phyloP scores from a whole-genome alignment of 805 yeast genomes.

The Torulaspora quercuum region DNA sequence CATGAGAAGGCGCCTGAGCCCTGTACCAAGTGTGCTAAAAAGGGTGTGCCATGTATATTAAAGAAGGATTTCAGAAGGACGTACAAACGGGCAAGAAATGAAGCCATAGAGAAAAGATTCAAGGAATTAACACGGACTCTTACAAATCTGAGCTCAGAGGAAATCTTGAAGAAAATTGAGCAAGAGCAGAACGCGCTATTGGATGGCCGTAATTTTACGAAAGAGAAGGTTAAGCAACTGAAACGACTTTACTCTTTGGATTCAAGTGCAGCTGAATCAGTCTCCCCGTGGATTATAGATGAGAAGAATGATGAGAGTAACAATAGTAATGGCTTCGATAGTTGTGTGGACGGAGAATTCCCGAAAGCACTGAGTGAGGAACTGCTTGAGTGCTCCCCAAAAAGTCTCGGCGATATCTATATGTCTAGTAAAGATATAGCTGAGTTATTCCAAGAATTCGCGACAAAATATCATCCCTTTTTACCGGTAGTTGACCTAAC shows the following conservation, averaged over 20 bases:
- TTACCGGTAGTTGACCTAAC: conserved; percentile 82
- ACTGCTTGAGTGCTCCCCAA: conserved; percentile 55
- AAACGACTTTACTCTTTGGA: conserved; percentile 4
- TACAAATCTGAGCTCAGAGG: conserved; percentile 32
- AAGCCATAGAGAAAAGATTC: conserved; percentile 78
- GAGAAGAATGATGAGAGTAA: background rate
- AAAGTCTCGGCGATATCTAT: conserved; percentile 65
- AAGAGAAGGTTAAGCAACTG: conserved; percentile 27
- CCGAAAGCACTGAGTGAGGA: conserved; percentile 32
- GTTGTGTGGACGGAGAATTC: background rate
- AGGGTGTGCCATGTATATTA: conserved; percentile 65
- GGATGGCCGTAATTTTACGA: conserved; percentile 33
- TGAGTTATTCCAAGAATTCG: conserved; percentile 64
- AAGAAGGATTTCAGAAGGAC: conserved; percentile 85
- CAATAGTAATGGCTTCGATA: background rate
- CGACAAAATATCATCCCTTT: conserved; percentile 73
- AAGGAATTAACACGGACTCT: conserved; percentile 61
- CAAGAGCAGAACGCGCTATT: conserved; percentile 27
- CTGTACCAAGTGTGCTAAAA: conserved; percentile 76
- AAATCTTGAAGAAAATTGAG: conserved; percentile 29
- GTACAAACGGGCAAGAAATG: conserved; percentile 78
- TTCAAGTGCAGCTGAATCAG: conserved; percentile 1
- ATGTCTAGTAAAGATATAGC: conserved; percentile 56
- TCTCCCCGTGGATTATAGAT: conserved; percentile 1
- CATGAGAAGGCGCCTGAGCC: conserved; percentile 69